Conservation (phyloP, 371 early-diverging fungal genomes). For the Lichtheimia ornata region DNA sequence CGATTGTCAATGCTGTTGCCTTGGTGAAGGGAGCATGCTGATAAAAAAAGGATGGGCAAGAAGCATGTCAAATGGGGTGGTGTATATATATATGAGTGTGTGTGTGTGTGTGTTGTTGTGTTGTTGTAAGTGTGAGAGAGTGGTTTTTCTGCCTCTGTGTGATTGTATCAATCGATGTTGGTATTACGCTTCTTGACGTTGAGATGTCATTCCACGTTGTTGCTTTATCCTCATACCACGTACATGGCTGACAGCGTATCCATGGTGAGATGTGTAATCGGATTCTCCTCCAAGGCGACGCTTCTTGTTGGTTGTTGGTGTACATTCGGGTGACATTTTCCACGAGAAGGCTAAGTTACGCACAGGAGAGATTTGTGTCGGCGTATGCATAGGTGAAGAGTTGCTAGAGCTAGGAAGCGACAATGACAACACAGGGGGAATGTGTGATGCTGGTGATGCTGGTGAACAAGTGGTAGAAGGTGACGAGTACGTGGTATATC, state of each 20-base stretch:
- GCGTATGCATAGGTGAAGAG: slow-evolving; percentile 49
- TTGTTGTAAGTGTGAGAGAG: background rate
- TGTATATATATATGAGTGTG: background rate
- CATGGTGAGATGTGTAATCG: slow-evolving; percentile 10
- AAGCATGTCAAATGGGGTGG: background rate
- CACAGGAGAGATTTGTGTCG: slow-evolving; percentile 40
- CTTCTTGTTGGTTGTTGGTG: background rate
- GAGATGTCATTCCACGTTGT: slow-evolving; percentile 1
- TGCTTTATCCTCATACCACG: slow-evolving; percentile 18
- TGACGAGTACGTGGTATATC: background rate
- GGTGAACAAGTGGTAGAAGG: background rate
- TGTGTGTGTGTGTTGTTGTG: slow-evolving; percentile 4
- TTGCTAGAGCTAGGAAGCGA: slow-evolving; percentile 43
- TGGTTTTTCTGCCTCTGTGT: background rate
- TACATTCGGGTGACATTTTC: slow-evolving; percentile 9
- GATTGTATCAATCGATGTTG: too few relatives aligned
- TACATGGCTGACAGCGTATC: slow-evolving; percentile 23
- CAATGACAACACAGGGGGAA: slow-evolving; percentile 29
- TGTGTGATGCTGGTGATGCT: slow-evolving; percentile 7
- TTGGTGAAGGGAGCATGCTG: background rate
- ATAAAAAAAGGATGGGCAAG: slow-evolving; percentile 2
- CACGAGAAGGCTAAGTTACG: slow-evolving; percentile 13
- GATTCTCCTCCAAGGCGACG: background rate
- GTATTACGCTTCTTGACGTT: background rate
- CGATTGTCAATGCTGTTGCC: background rate